Evolutionary conservation across 2,329 filamentous ascomycete genomes (phyloP).

Genomic region (Arthroderma uncinatum): DNA sequence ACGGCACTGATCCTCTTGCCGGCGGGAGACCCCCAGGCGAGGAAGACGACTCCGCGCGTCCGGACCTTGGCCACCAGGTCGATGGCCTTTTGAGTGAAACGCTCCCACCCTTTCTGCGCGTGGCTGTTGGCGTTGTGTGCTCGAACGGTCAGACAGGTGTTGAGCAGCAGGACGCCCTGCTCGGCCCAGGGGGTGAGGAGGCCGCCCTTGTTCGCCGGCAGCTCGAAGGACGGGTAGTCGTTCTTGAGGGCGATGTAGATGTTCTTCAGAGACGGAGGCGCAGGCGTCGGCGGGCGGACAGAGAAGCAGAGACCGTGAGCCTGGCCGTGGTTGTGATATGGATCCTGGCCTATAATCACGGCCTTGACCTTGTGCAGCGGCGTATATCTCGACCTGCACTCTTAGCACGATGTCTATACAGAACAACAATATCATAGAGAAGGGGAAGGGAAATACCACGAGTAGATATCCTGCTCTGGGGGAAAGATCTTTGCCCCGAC

Average conservation of each 20-base stretch:
- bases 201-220: constrained; percentile 66
- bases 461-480: constrained; percentile 80
- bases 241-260: constrained; percentile 83
- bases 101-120: constrained; percentile 79
- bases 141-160: constrained; percentile 87
- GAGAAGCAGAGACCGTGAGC: constrained; percentile 95
- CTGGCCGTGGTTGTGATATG: constrained; percentile 92
- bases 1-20: constrained; percentile 66
- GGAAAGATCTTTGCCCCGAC: constrained; percentile 73
- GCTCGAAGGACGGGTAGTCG: constrained; percentile 70
- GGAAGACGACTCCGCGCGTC: constrained; percentile 74
- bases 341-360: constrained; percentile 91
- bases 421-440: neutral
- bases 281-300: constrained; percentile 74
- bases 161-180: constrained; percentile 81
- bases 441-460: constrained; percentile 55
- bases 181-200: constrained; percentile 90
- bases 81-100: constrained; percentile 82
- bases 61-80: constrained; percentile 71
- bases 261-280: constrained; percentile 82
- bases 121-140: constrained; percentile 82
- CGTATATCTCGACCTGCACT: constrained; percentile 78
- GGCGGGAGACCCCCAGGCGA: constrained; percentile 86
- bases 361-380: constrained; percentile 80
- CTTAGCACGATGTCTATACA: neutral